Evolutionary conservation across 129 eudicot genomes (phyloP).

Genomic region (Kitagawia praeruptora): DNA sequence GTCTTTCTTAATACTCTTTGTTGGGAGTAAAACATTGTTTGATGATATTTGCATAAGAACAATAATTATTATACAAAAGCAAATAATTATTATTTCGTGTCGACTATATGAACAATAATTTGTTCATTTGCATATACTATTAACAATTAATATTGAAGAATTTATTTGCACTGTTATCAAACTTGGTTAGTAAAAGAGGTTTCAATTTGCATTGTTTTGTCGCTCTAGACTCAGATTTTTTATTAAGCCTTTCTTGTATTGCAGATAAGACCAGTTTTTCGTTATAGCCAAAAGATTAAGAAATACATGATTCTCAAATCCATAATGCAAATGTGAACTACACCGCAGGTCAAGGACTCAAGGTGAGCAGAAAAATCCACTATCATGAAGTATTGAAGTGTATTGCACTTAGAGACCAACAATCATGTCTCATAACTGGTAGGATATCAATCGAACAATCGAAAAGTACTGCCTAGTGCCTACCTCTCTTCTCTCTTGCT

Average conservation of each 20-base stretch:
- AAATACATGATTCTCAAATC: background rate
- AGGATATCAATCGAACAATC: no score
- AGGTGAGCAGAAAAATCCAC: background rate
- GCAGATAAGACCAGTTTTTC: background rate
- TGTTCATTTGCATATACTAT: background rate
- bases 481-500: no score
- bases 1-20: background rate
- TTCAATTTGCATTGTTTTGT: background rate
- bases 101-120: background rate
- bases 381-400: background rate
- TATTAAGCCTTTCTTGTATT: background rate
- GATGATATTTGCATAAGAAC: no score
- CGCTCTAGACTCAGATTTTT: background rate
- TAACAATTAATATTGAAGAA: background rate
- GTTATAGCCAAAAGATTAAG: background rate
- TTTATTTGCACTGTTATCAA: background rate
- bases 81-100: background rate
- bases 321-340: background rate
- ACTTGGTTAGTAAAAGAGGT: background rate
- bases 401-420: background rate
- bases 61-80: background rate
- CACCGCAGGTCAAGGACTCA: background rate
- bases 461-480: no score
- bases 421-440: background rate
- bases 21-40: no score